phyloP scores from a whole-genome alignment of 768 basidiomycete genomes.

The Neoboletus subvelutipes region DNA sequence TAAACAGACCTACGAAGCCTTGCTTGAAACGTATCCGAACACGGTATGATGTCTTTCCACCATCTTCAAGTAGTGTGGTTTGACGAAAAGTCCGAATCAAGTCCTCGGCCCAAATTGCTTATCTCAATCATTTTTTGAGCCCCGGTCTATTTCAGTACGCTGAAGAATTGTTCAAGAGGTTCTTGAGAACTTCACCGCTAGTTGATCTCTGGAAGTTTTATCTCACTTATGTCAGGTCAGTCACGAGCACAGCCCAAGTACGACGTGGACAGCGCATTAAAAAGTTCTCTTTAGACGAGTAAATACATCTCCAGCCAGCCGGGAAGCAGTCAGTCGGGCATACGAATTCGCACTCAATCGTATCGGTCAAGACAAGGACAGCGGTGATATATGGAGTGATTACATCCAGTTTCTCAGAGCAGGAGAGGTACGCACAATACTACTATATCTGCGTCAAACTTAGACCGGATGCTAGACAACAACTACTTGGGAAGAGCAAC shows the following conservation, averaged over 20 bases:
- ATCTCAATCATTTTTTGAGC: constrained; percentile 74
- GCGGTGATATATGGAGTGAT: constrained; percentile 90
- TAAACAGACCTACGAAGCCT: constrained; percentile 75
- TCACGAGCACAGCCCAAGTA: constrained; percentile 21
- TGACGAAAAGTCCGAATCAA: constrained; percentile 35
- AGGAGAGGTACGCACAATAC: constrained; percentile 57
- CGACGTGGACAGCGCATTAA: constrained; percentile 8
- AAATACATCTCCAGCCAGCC: constrained; percentile 62
- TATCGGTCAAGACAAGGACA: constrained; percentile 89
- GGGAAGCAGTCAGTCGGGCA: constrained; percentile 79
- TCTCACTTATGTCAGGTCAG: constrained; percentile 87
- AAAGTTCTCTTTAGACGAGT: constrained; percentile 50
- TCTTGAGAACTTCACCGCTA: constrained; percentile 79
- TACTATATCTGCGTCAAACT: constrained; percentile 3
- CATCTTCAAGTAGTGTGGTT: constrained; percentile 25
- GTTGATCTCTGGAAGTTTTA: constrained; percentile 94
- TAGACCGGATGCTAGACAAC: constrained; percentile 43
- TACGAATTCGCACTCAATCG: constrained; percentile 92
- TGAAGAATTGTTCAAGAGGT: constrained; percentile 86
- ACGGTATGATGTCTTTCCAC: constrained; percentile 61
- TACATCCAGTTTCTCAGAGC: constrained; percentile 87
- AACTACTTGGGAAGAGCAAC: constrained; percentile 93
- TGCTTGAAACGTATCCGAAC: constrained; percentile 87
- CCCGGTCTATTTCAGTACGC: constrained; percentile 69
- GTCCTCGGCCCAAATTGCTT: constrained; percentile 83